A percentile compares a stretch with the other conserved stretches of the same genome.
phyloP scores from a whole-genome alignment of 2,329 filamentous ascomycete species.

The Cercospora beticola region DNA sequence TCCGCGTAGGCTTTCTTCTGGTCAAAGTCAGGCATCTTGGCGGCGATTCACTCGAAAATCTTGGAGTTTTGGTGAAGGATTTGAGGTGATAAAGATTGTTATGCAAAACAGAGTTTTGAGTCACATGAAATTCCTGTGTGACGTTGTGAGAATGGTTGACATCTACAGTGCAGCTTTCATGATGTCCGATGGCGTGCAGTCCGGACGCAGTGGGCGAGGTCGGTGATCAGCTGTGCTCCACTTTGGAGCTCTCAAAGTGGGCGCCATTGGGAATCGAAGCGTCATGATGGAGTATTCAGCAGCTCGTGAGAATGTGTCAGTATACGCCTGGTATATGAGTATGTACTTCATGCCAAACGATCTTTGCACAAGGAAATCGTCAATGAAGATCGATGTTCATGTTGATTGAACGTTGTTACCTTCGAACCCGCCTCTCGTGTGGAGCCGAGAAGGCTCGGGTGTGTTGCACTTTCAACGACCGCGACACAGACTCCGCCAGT shows the following conservation, averaged over 20 bases:
- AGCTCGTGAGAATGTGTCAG: background rate
- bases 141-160: background rate
- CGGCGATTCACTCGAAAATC: background rate
- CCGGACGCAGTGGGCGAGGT: background rate
- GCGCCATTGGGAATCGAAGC: slow-evolving; percentile 11
- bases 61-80: background rate
- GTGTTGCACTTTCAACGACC: background rate
- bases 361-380: background rate
- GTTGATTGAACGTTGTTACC: background rate
- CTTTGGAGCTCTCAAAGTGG: slow-evolving; percentile 11
- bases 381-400: background rate
- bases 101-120: background rate
- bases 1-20: slow-evolving; percentile 49
- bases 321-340: background rate
- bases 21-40: slow-evolving; percentile 38
- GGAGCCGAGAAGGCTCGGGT: background rate
- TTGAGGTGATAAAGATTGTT: background rate
- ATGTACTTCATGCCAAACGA: background rate
- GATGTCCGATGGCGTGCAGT: slow-evolving; percentile 2
- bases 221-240: slow-evolving; percentile 13
- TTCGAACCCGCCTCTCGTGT: background rate
- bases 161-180: background rate
- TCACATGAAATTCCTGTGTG: background rate
- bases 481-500: background rate
- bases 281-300: slow-evolving; percentile 5